phyloP scores from a whole-genome alignment of 2,329 filamentous ascomycete genomes.

The Colletotrichum eleusines region DNA sequence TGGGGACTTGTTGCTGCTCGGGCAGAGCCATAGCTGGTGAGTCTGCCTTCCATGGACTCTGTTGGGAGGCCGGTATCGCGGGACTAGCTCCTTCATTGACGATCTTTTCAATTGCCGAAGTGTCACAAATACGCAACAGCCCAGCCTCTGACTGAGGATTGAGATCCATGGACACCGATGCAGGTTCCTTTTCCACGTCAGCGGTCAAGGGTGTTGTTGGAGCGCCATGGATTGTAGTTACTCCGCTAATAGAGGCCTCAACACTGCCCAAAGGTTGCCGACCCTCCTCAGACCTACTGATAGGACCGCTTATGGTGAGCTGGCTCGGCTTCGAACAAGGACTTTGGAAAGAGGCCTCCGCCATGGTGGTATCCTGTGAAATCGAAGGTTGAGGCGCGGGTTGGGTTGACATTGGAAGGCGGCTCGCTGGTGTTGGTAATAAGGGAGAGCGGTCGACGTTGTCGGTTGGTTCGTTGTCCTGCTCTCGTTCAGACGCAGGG shows the following conservation, averaged over 20 bases:
- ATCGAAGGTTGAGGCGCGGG: not conserved
- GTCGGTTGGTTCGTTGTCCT: not conserved
- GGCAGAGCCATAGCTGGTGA: not conserved
- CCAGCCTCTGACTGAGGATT: not conserved
- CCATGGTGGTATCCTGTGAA: not conserved
- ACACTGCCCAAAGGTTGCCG: not conserved
- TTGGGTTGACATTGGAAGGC: too few species aligned
- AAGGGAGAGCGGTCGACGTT: not conserved
- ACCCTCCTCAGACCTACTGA: not conserved
- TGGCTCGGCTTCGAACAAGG: constrained; percentile 31
- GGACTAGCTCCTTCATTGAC: not conserved
- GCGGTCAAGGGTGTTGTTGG: constrained; percentile 1
- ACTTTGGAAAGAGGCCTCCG: constrained; percentile 10
- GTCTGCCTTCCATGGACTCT: constrained; percentile 36
- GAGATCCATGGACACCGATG: not conserved
- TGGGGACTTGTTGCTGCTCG: not conserved
- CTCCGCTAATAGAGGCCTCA: not conserved
- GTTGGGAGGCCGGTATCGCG: constrained; percentile 27
- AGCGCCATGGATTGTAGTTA: not conserved
- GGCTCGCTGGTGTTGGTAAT: not conserved
- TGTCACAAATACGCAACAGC: not conserved
- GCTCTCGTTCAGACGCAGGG: constrained; percentile 2
- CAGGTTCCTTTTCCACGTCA: not conserved
- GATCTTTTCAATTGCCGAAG: not conserved
- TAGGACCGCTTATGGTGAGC: not conserved